Base-by-base conservation (phyloP, 2,329 filamentous ascomycete genomes). In the Alternaria triticina region DNA sequence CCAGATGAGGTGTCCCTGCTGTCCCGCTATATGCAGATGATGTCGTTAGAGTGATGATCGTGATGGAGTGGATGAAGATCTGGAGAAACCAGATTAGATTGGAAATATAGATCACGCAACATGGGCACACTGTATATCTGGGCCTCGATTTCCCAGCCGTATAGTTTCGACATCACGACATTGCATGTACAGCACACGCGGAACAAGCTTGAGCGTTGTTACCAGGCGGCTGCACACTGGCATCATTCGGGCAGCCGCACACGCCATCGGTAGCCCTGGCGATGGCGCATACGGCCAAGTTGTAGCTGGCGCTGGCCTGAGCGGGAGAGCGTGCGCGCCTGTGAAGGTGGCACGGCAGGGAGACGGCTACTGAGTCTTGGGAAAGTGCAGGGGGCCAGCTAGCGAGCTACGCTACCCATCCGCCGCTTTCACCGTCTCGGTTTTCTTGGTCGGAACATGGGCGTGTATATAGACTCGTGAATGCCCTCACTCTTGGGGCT, bases 371-470 rank as follows among this genome's bases (percentile, higher is more conserved):
- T 51, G 67, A 58, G 59, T 47, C 56, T 27, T 45, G 28, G 36
- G 25, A 30, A 52, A 46, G 49, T 55, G 9, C 62, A 64, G 66
- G 65, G 61, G 44, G n/a, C 12, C 49, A 22, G 54, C 68, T 73
- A 72, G 68, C 64, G 70, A 72, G 61, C 59, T 62, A 61, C 64
- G 57, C 64, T 61, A 61, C 50, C 44, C 25, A 66, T 68, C 67
- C 66, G 67, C 67, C 71, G 68, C 71, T 70, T 66, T 73, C 70
- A 74, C 70, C 69, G 69, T 72, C 71, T 71, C 69, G 68, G 66
- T 61, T 57, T 43, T 71, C 27, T 33, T 66, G 63, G 66, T 65
- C 55, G 59, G 46, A 59, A 36, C 46, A 10, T 52, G 55, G 15
- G 52, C 28, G 27, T 59, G 68, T 72, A 73, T 73, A 73, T 73